Percentiles rank a stretch among this genome's conserved stretches.
phyloP scores from a whole-genome alignment of 306 rosid genomes.

The Hippophae rhamnoides region DNA sequence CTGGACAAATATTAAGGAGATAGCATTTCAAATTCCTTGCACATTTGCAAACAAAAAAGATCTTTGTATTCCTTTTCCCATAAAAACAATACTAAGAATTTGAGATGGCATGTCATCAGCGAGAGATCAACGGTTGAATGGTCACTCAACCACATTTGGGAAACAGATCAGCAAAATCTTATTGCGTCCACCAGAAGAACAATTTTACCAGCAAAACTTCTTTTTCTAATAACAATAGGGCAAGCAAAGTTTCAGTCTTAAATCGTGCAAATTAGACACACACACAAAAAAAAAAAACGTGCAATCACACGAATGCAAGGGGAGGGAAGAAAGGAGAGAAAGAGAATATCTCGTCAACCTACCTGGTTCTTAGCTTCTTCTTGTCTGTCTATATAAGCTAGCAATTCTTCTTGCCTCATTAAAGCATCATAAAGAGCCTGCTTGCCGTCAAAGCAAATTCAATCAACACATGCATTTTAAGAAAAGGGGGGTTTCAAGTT shows the following conservation, averaged over 20 bases:
- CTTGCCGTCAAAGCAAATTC: slow-evolving; percentile 9
- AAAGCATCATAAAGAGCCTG: slow-evolving; percentile 88
- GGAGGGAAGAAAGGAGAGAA: neutral
- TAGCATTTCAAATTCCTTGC: no score
- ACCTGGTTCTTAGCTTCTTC: slow-evolving; percentile 80
- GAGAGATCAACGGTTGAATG: slow-evolving; percentile 13
- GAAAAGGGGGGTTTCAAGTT: neutral
- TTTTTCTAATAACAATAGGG: slow-evolving; percentile 50
- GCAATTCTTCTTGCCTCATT: slow-evolving; percentile 92
- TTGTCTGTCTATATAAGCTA: slow-evolving; percentile 77
- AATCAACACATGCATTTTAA: slow-evolving; percentile 8
- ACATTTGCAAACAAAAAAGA: no score
- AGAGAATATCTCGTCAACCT: slow-evolving; percentile 12
- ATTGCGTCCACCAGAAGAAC: slow-evolving; percentile 20
- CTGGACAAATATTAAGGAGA: no score
- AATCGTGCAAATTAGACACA: neutral
- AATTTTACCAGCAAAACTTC: slow-evolving; percentile 71
- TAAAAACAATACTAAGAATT: slow-evolving; percentile 4
- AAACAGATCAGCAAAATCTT: slow-evolving; percentile 8
- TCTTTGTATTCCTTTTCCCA: no score
- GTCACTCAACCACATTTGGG: slow-evolving; percentile 5
- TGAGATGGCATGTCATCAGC: slow-evolving; percentile 7
- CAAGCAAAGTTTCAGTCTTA: slow-evolving; percentile 19
- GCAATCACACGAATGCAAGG: no score
- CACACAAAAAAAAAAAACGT: neutral